Percentiles rank a stretch among this genome's conserved stretches.
These are phyloP conservation scores for Penicillium coffeae DNA, from an alignment of 495 filamentous ascomycete genomes.

Conservation along the genomic window DNA sequence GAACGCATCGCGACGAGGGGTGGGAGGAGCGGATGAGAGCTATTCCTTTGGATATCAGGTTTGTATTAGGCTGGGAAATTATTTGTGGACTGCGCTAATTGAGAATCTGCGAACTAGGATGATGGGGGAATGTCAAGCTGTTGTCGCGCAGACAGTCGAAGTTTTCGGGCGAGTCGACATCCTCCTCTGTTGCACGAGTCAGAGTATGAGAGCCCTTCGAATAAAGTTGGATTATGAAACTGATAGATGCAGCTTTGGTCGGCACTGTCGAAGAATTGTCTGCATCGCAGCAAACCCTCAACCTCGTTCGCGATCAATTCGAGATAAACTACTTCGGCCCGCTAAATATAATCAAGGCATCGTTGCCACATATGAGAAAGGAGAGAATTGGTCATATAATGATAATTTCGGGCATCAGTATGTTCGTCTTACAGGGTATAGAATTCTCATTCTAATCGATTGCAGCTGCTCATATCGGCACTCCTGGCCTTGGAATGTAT, in stretches of 20 bases:
- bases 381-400: conserved; percentile 85
- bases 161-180: conserved; percentile 87
- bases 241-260: conserved; percentile 59
- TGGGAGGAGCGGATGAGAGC: conserved; percentile 43
- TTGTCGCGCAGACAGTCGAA: conserved; percentile 78
- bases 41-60: conserved; percentile 51
- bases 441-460: conserved; percentile 13
- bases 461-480: conserved; percentile 79
- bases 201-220: conserved; percentile 50
- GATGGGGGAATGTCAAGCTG: conserved; percentile 65
- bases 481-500: conserved; percentile 85
- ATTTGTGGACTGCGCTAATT: conserved; percentile 3
- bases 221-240: background rate
- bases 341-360: conserved; percentile 91
- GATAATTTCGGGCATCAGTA: conserved; percentile 80
- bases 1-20: conserved; percentile 52
- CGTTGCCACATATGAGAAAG: conserved; percentile 72
- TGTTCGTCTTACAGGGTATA: conserved; percentile 11
- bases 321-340: conserved; percentile 92
- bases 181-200: conserved; percentile 79
- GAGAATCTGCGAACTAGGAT: conserved; percentile 24
- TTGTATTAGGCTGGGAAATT: too few relatives aligned
- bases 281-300: conserved; percentile 65
- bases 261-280: conserved; percentile 90
- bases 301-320: conserved; percentile 84